Percentiles rank a stretch among this genome's conserved stretches.
phyloP scores from a whole-genome alignment of 495 filamentous ascomycete species.

The Talaromyces trachyspermus region DNA sequence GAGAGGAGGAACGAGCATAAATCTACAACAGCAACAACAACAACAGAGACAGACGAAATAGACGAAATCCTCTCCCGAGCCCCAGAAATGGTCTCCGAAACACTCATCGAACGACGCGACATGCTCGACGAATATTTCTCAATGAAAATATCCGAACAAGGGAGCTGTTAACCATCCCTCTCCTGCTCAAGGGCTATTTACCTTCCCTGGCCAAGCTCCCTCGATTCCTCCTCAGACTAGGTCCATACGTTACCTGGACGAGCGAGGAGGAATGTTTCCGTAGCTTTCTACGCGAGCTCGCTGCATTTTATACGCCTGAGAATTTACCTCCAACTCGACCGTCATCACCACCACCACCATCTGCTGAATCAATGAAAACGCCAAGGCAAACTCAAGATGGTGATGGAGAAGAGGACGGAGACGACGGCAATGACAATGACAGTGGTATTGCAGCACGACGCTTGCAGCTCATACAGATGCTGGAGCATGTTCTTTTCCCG shows the following conservation, averaged over 20 bases:
- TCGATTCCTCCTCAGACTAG: constrained; percentile 77
- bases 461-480: constrained; percentile 54
- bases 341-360: constrained; percentile 31
- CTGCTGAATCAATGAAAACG: too few species aligned
- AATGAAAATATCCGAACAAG: constrained; percentile 69
- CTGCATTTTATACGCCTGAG: constrained; percentile 86
- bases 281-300: constrained; percentile 79
- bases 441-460: constrained; percentile 38
- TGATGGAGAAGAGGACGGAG: constrained; percentile 9
- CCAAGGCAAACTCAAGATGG: constrained; percentile 2
- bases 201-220: constrained; percentile 83
- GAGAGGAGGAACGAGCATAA: constrained; percentile 37
- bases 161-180: constrained; percentile 73
- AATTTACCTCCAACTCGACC: constrained; percentile 61
- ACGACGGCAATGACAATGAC: constrained; percentile 21
- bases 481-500: constrained; percentile 87
- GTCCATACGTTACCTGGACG: constrained; percentile 82
- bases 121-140: constrained; percentile 94
- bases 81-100: constrained; percentile 49
- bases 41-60: constrained; percentile 32
- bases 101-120: constrained; percentile 65
- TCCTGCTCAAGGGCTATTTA: constrained; percentile 83
- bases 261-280: constrained; percentile 82
- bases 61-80: constrained; percentile 61
- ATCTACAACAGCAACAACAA: constrained; percentile 10